These are phyloP conservation scores for Diaporthe longicolla DNA, from an alignment of 2,329 filamentous ascomycete genomes.

Conservation along the genomic window DNA sequence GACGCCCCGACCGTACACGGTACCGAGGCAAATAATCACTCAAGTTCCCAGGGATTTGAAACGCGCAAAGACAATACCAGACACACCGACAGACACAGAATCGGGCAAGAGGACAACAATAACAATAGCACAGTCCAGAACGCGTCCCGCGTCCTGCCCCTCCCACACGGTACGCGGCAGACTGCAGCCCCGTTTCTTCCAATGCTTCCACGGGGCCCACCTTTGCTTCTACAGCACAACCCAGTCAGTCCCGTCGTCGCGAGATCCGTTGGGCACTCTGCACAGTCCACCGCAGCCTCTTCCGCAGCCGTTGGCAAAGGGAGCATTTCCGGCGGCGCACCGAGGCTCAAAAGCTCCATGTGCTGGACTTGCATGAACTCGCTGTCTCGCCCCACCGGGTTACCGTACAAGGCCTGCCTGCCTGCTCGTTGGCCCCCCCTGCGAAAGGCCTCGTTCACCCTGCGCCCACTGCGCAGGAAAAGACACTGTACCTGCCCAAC, in stretches of 20 bases:
- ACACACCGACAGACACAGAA: constrained; percentile 33
- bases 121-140: constrained; percentile 35
- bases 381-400: constrained; percentile 28
- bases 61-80: constrained; percentile 31
- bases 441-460: constrained; percentile 29
- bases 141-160: constrained; percentile 40
- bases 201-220: constrained; percentile 24
- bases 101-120: constrained; percentile 26
- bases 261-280: constrained; percentile 6
- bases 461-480: constrained; percentile 22
- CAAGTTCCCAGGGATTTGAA: constrained; percentile 13
- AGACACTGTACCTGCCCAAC: constrained; percentile 31
- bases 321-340: constrained; percentile 21
- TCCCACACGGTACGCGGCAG: constrained; percentile 31
- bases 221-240: constrained; percentile 29
- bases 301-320: constrained; percentile 4
- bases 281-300: constrained; percentile 6
- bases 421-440: constrained; percentile 20
- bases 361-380: constrained; percentile 43
- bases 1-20: constrained; percentile 9
- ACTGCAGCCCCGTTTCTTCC: constrained; percentile 23
- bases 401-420: constrained; percentile 18
- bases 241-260: constrained; percentile 1
- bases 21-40: constrained; percentile 28
- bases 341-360: constrained; percentile 31